Conservation (phyloP, 345 rosid species). For the Lumnitzera littorea region DNA sequence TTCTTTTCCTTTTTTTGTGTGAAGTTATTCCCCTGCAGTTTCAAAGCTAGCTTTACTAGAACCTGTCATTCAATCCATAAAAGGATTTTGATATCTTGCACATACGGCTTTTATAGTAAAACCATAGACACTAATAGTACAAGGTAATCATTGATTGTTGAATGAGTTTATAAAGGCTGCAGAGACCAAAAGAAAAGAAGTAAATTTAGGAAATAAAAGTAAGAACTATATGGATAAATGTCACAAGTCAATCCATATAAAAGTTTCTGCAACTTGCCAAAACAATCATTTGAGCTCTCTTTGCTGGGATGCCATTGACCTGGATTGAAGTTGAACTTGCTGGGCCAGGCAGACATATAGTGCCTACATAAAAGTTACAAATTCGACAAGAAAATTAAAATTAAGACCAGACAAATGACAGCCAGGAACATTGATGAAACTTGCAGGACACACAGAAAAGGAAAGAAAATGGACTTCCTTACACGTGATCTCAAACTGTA, state of each 20-base stretch:
- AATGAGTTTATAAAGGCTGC: too few species aligned
- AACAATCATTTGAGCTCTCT: slow-evolving; percentile 91
- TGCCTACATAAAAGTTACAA: slow-evolving; percentile 39
- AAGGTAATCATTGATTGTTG: too few species aligned
- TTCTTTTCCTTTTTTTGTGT: too few species aligned
- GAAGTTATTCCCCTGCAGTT: slow-evolving; percentile 53
- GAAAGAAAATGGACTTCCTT: too few species aligned
- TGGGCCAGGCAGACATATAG: slow-evolving; percentile 55
- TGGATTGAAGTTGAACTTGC: slow-evolving; percentile 59
- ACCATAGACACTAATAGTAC: too few species aligned
- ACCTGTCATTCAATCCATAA: slow-evolving; percentile 30
- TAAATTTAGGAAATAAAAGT: rapidly evolving
- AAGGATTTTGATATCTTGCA: neutral
- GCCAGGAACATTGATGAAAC: too few species aligned
- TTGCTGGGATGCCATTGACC: slow-evolving; percentile 66
- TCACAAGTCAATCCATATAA: neutral
- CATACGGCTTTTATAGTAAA: too few species aligned
- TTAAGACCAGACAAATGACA: neutral
- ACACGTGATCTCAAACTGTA: too few species aligned
- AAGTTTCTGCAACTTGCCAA: slow-evolving; percentile 38
- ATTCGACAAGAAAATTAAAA: slow-evolving; percentile 2
- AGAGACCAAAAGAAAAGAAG: too few species aligned
- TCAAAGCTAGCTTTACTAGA: slow-evolving; percentile 87
- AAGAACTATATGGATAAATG: neutral
- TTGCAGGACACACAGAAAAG: too few species aligned